Evolutionary conservation across 2,329 filamentous ascomycete genomes (phyloP).

Genomic region (Lanzia echinophila): DNA sequence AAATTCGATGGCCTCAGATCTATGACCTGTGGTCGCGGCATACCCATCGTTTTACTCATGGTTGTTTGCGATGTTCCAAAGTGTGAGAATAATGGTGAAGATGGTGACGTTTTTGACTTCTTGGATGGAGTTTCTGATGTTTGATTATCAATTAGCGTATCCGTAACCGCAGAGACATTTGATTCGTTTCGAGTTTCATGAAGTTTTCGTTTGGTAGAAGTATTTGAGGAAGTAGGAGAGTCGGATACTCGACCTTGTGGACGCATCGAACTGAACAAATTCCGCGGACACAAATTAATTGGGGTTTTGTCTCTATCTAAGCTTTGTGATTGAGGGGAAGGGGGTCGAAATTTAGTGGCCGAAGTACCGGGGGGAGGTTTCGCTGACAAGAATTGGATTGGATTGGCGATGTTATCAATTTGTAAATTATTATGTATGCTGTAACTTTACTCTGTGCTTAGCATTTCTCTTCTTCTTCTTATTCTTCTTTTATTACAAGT

Average conservation of each 20-base stretch:
- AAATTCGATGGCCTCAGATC: slow-evolving; percentile 38
- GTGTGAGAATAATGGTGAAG: neutral
- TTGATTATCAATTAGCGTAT: neutral
- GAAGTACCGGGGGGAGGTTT: neutral
- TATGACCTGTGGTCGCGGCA: slow-evolving; percentile 15
- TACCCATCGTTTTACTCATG: slow-evolving; percentile 22
- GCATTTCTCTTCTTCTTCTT: neutral
- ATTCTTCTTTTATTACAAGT: neutral
- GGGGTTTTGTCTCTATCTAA: slow-evolving; percentile 4
- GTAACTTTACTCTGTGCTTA: neutral
- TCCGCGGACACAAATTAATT: slow-evolving; percentile 20
- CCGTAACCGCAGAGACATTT: slow-evolving; percentile 2
- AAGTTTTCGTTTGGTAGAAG: slow-evolving; percentile 17
- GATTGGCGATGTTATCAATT: slow-evolving; percentile 5
- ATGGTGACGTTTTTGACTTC: slow-evolving; percentile 73
- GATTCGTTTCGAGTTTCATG: slow-evolving; percentile 8
- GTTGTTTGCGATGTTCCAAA: slow-evolving; percentile 5
- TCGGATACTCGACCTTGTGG: slow-evolving; percentile 20
- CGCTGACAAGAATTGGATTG: neutral
- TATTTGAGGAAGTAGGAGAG: slow-evolving; percentile 12
- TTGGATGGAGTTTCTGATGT: slow-evolving; percentile 40
- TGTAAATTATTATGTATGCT: neutral
- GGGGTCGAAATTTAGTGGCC: slow-evolving; percentile 3
- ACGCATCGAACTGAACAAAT: slow-evolving; percentile 27
- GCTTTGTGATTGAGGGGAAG: slow-evolving; percentile 8